A percentile compares a stretch with the other conserved stretches of the same genome.
Evolutionary conservation across 495 filamentous ascomycete species (phyloP).

Genomic region (Penicillium bovifimosum): DNA sequence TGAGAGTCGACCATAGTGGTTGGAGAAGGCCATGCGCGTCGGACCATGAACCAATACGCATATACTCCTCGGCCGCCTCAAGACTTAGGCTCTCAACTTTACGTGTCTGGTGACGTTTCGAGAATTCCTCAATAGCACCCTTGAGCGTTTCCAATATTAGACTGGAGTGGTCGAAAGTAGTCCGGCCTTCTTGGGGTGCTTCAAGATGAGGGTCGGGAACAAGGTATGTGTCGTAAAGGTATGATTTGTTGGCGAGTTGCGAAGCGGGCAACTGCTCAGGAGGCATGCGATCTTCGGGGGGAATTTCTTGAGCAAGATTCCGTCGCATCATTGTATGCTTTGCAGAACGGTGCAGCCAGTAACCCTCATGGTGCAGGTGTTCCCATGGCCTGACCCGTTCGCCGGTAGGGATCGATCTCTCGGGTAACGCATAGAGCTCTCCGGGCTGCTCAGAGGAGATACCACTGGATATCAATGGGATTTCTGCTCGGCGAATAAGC

Average conservation of each 20-base stretch:
- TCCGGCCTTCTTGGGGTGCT: slow-evolving; percentile 46
- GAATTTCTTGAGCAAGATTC: slow-evolving; percentile 58
- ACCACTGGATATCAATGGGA: slow-evolving; percentile 33
- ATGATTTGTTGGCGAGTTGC: slow-evolving; percentile 59
- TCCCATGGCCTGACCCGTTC: slow-evolving; percentile 74
- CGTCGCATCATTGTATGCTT: slow-evolving; percentile 58
- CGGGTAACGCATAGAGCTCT: slow-evolving; percentile 45
- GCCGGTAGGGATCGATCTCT: slow-evolving; percentile 58
- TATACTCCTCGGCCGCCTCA: slow-evolving; percentile 63
- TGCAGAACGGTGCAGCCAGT: slow-evolving; percentile 72
- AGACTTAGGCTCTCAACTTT: slow-evolving; percentile 63
- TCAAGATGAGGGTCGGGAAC: slow-evolving; percentile 73
- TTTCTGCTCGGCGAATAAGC: slow-evolving; percentile 58
- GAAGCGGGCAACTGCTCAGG: slow-evolving; percentile 64
- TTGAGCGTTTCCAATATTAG: slow-evolving; percentile 57
- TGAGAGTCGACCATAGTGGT: slow-evolving; percentile 66
- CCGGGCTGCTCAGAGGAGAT: slow-evolving; percentile 6
- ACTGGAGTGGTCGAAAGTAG: slow-evolving; percentile 57
- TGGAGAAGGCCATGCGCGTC: slow-evolving; percentile 62
- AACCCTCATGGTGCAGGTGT: slow-evolving; percentile 77
- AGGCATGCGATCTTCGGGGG: slow-evolving; percentile 65
- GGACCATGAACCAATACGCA: slow-evolving; percentile 55
- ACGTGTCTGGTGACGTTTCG: slow-evolving; percentile 55
- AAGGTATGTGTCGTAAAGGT: slow-evolving; percentile 80
- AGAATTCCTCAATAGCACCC: slow-evolving; percentile 60